Evolutionary conservation across 2,329 filamentous ascomycete species (phyloP).

Genomic region (Paecilomyces niveus): DNA sequence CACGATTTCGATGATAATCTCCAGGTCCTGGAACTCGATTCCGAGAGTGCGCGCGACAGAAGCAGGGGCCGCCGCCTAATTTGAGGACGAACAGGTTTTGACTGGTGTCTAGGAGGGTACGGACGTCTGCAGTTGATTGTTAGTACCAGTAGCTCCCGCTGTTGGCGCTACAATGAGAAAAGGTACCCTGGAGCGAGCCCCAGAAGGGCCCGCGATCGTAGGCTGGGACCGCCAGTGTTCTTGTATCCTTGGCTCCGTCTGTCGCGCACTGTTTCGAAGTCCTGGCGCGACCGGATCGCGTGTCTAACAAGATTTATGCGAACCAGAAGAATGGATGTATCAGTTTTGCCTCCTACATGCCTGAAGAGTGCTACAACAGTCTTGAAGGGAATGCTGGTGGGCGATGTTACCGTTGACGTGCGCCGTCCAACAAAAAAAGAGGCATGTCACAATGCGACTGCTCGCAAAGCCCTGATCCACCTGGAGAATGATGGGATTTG

Average conservation of each 20-base stretch:
- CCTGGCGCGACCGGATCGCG: background rate
- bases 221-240: background rate
- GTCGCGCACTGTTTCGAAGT: background rate
- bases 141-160: background rate
- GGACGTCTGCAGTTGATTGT: background rate
- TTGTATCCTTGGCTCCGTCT: background rate
- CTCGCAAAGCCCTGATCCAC: background rate
- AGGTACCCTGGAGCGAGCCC: background rate
- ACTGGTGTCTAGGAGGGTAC: background rate
- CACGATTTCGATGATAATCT: background rate
- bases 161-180: background rate
- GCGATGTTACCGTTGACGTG: background rate
- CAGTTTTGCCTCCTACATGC: background rate
- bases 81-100: background rate
- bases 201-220: background rate
- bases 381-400: background rate
- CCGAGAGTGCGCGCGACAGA: background rate
- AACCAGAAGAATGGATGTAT: background rate
- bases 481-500: background rate
- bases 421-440: background rate
- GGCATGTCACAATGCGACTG: constrained; percentile 2
- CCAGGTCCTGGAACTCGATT: background rate
- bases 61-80: background rate
- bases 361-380: background rate
- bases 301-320: background rate